A percentile compares a stretch with the other conserved stretches of the same genome.
phyloP scores from a whole-genome alignment of 2,329 filamentous ascomycete species.

The Sarocladium kiliense region DNA sequence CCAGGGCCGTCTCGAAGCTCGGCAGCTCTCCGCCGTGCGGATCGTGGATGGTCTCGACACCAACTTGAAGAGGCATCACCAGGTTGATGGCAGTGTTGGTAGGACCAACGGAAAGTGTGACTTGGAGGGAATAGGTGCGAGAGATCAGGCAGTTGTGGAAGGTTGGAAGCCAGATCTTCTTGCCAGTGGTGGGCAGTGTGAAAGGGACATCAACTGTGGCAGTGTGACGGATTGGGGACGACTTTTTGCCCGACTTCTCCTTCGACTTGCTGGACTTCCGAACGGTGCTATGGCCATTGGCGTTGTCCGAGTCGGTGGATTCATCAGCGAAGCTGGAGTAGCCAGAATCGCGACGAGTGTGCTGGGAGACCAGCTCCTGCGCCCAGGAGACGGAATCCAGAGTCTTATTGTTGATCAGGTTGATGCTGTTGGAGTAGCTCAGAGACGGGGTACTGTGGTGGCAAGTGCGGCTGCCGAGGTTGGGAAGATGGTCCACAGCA shows the following conservation, averaged over 20 bases:
- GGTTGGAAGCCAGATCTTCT: conserved; percentile 48
- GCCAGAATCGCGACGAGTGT: conserved; percentile 44
- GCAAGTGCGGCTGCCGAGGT: conserved; percentile 40
- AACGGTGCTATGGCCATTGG: not conserved
- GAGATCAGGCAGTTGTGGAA: conserved; percentile 55
- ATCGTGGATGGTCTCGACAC: conserved; percentile 33
- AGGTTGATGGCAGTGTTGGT: conserved; percentile 39
- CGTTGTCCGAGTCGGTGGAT: conserved; percentile 28
- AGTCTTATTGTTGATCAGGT: conserved; percentile 31
- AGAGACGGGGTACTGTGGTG: conserved; percentile 36
- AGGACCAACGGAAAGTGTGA: conserved; percentile 38
- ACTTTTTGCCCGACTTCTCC: conserved; percentile 20
- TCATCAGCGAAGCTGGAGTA: conserved; percentile 38
- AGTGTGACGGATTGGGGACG: conserved; percentile 30
- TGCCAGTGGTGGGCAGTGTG: conserved; percentile 38
- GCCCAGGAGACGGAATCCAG: conserved; percentile 36
- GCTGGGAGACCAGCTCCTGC: conserved; percentile 24
- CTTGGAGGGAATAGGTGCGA: conserved; percentile 47
- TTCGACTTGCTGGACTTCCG: conserved; percentile 9
- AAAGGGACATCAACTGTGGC: conserved; percentile 43
- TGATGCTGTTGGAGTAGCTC: conserved; percentile 40
- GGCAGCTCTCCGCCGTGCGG: conserved; percentile 31
- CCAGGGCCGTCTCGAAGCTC: conserved; percentile 44
- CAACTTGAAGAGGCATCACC: conserved; percentile 46
- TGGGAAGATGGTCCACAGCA: conserved; percentile 42